These are phyloP conservation scores for Diaporthe nobilis DNA, from an alignment of 2,329 filamentous ascomycete genomes.

Conservation along the genomic window DNA sequence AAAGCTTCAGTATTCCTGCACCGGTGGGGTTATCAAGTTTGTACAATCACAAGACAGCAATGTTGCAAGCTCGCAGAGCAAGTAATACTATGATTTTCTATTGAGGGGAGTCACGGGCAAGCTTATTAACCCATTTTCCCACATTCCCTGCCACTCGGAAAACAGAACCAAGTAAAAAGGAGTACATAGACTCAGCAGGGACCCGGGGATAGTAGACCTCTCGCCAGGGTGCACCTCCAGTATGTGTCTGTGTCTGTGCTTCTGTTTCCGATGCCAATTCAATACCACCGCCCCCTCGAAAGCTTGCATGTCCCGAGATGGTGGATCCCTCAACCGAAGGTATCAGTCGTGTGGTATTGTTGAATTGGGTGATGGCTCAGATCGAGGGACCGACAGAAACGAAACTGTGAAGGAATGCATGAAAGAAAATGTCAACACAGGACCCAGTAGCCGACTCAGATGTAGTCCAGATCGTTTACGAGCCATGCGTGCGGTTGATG, in stretches of 20 bases:
- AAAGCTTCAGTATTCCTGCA: no score
- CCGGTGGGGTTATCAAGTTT: background rate
- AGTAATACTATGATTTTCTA: background rate
- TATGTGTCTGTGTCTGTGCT: background rate
- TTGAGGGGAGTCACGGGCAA: background rate
- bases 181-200: background rate
- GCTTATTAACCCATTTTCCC: no score
- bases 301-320: no score
- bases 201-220: background rate
- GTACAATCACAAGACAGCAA: background rate
- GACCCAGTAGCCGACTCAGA: background rate
- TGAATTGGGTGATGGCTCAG: no score
- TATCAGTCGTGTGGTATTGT: background rate
- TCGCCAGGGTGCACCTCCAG: no score
- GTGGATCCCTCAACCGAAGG: background rate
- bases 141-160: background rate
- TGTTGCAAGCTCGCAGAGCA: background rate
- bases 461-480: background rate
- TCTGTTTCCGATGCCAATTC: no score
- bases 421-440: no score
- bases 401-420: no score
- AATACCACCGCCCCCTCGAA: background rate
- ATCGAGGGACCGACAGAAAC: no score
- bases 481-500: background rate
- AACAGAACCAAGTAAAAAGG: background rate